These are phyloP conservation scores for Juglanconis sp. DNA, from an alignment of 2,329 filamentous ascomycete genomes.

Conservation along the genomic window DNA sequence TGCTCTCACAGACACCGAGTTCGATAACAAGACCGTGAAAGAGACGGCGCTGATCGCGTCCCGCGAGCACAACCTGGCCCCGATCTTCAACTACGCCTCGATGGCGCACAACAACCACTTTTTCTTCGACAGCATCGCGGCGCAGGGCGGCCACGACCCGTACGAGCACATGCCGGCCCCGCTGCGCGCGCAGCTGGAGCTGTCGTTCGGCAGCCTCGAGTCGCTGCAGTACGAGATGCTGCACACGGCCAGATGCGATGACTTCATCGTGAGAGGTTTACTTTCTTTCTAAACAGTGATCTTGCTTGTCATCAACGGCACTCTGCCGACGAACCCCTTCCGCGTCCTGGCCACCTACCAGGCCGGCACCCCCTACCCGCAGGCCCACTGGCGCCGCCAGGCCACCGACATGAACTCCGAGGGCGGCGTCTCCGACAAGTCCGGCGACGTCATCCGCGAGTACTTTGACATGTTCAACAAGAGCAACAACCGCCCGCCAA, in stretches of 20 bases:
- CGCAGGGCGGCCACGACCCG: constrained; percentile 43
- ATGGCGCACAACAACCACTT: constrained; percentile 91
- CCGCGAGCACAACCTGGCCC: constrained; percentile 72
- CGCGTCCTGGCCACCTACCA: constrained; percentile 85
- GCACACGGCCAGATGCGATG: constrained; percentile 74
- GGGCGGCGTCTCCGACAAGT: constrained; percentile 36
- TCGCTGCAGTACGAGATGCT: constrained; percentile 78
- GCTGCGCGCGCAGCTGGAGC: constrained; percentile 59
- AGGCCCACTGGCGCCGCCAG: constrained; percentile 76
- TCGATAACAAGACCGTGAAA: constrained; percentile 60
- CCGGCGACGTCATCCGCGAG: constrained; percentile 26
- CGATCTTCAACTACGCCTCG: constrained; percentile 91
- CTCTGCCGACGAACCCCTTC: too few species aligned
- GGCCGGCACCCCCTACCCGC: constrained; percentile 82
- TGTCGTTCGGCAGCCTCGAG: constrained; percentile 77
- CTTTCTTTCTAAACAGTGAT: too few species aligned
- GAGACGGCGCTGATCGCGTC: constrained; percentile 72
- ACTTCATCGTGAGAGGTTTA: too few species aligned
- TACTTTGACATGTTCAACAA: constrained; percentile 39
- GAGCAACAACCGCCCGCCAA: constrained; percentile 28
- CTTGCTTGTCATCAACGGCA: too few species aligned
- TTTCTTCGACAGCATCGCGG: constrained; percentile 64
- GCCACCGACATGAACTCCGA: constrained; percentile 67
- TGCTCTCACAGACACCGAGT: constrained; percentile 54
- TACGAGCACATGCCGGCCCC: constrained; percentile 23